A percentile compares a stretch with the other conserved stretches of the same genome.
phyloP scores from a whole-genome alignment of 2,329 filamentous ascomycete species.

The Fusarium sp. region DNA sequence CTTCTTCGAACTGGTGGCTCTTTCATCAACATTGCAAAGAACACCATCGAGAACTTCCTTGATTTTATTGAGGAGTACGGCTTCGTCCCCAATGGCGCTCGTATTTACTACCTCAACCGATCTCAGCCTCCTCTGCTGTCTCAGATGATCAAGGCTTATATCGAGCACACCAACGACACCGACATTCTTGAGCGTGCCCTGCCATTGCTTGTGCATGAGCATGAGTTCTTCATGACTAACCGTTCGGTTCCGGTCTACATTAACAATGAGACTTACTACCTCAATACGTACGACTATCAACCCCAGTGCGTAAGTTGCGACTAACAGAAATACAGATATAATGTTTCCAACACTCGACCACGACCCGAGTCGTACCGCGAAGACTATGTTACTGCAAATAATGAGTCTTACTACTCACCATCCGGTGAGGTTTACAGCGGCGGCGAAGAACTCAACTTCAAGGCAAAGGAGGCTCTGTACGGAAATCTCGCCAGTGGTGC shows the following conservation, averaged over 20 bases:
- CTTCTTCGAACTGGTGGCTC: constrained; percentile 71
- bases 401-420: constrained; percentile 68
- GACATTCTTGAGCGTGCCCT: constrained; percentile 68
- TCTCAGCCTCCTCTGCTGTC: constrained; percentile 73
- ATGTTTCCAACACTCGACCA: constrained; percentile 71
- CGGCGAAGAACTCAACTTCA: constrained; percentile 59
- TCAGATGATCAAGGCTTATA: constrained; percentile 72
- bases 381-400: constrained; percentile 73
- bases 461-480: constrained; percentile 64
- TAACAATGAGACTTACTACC: constrained; percentile 58
- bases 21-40: constrained; percentile 70
- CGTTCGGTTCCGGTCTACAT: constrained; percentile 64
- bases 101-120: constrained; percentile 73
- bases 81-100: constrained; percentile 75
- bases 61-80: constrained; percentile 72
- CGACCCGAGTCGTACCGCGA: constrained; percentile 74
- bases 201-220: constrained; percentile 70
- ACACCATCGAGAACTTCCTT: constrained; percentile 76
- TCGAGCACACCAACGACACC: constrained; percentile 72
- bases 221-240: constrained; percentile 71
- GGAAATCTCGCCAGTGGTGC: constrained; percentile 71
- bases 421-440: constrained; percentile 69
- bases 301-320: not conserved
- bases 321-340: constrained; percentile 55
- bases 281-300: constrained; percentile 61